These are phyloP conservation scores for Vicia faba DNA, from an alignment of 306 rosid species.

Conservation along the genomic window DNA sequence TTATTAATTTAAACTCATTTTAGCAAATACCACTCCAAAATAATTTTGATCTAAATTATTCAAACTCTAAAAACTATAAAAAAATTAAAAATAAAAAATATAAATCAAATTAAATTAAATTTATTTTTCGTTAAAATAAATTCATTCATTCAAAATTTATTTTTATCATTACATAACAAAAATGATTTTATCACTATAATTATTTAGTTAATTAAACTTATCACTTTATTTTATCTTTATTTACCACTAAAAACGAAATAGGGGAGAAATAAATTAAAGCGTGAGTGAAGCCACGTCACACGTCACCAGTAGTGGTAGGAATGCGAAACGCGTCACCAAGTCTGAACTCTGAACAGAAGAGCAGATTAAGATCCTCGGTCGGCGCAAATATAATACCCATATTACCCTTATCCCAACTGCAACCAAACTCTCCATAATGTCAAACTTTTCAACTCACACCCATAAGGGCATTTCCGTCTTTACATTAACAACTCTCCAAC, in stretches of 20 bases:
- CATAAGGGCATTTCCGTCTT: conserved; percentile 36
- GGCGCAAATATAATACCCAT: conserved; percentile 31
- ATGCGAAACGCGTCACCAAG: conserved; percentile 37
- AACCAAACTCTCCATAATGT: conserved; percentile 25
- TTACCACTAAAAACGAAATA: neutral
- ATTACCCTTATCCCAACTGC: conserved; percentile 19
- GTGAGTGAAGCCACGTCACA: conserved; percentile 9
- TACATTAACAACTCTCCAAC: neutral
- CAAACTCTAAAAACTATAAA: no score
- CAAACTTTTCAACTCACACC: conserved; percentile 42
- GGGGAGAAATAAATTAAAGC: neutral
- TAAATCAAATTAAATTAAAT: no score
- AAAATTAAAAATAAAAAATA: no score
- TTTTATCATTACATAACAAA: no score
- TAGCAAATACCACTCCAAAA: no score
- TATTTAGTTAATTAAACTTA: no score
- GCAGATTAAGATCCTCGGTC: conserved; percentile 32
- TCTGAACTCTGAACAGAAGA: conserved; percentile 41
- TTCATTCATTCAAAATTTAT: no score
- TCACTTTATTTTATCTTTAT: neutral
- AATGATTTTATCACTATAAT: no score
- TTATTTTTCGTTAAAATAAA: no score
- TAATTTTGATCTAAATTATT: no score
- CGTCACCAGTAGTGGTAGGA: conserved; percentile 33
- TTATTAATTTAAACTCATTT: no score